Evolutionary conservation across 1,284 basidiomycete genomes (phyloP), one percentile per base, ranked within the genome.

Genomic region (Ceratorhiza oryzae-sativae): DNA sequence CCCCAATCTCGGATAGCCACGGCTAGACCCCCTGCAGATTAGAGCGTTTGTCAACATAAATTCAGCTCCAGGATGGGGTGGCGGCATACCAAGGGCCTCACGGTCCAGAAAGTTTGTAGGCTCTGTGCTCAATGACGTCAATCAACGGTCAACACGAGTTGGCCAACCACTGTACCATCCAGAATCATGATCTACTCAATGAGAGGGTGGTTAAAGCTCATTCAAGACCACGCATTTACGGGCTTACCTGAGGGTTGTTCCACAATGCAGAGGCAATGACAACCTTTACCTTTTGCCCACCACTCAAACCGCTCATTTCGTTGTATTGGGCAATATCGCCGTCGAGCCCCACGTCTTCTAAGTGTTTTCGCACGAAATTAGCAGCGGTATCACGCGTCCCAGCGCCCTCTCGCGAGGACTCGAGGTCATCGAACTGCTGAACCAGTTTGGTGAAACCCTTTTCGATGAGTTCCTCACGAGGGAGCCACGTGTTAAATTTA

Each of bases 281-380:
- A 56, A 97, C 88, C 84, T 98, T 98, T 82, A 98, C 97, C 83
- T 98, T 98, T 80, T 98, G 96, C 73, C 95, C 93, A 80, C 94
- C 94, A 25, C 92, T 94, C 67, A 95, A 82, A 42, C 95, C 95
- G 60, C 89, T 88, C 79, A 97, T 95, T 82, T 97, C 95, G 80
- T 97, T 97, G 83, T 97, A 97, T 81, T 97, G 94, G 4, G 95
- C 95, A 76, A 97, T 97, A 82, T 97, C 94, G 56, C 95, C 97
- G 82, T 98, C 95, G 60, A 99, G 85, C 63, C 97, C 97, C 73
- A 99, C 95, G 76, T 96, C 94, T 82, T 95, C 95, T 71, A 96
- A 84, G 78, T 94, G 92, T 82, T 95, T 94, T 76, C 95, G 87
- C 62, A 97, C 91, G 53, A 93, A 83, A 77, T 90, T 86, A 12